Evolutionary conservation across 768 basidiomycete genomes (phyloP).

Genomic region (Panaeolus papilionaceus): DNA sequence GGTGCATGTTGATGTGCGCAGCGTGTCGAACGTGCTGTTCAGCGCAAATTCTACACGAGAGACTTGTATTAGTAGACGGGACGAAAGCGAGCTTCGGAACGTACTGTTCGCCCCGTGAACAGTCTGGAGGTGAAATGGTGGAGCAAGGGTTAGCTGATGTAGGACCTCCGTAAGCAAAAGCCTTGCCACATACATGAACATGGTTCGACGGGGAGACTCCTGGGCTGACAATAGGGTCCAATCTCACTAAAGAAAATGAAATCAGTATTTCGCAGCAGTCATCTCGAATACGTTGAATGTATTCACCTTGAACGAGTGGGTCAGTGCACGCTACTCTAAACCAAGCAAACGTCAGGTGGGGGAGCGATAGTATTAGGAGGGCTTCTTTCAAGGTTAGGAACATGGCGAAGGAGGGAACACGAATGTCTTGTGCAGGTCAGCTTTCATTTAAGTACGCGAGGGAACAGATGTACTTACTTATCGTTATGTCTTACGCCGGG

Average conservation of each 20-base stretch:
- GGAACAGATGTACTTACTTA: background rate
- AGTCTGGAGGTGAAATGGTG: slow-evolving; percentile 31
- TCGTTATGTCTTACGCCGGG: background rate
- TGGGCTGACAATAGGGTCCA: slow-evolving; percentile 46
- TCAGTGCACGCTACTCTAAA: slow-evolving; percentile 47
- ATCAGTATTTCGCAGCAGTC: background rate
- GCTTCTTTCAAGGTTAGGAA: slow-evolving; percentile 1
- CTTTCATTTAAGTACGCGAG: background rate
- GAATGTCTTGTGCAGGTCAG: background rate
- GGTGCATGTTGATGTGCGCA: slow-evolving; percentile 46
- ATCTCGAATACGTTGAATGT: background rate
- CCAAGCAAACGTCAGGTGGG: slow-evolving; percentile 35
- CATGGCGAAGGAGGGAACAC: background rate
- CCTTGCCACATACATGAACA: slow-evolving; percentile 39
- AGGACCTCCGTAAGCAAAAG: background rate
- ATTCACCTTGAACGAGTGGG: slow-evolving; percentile 45
- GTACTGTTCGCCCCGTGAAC: slow-evolving; percentile 46
- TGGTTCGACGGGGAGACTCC: slow-evolving; percentile 43
- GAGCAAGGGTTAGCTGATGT: background rate
- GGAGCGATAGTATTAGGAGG: background rate
- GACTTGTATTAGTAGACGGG: background rate
- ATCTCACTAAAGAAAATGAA: slow-evolving; percentile 32
- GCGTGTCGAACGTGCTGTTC: slow-evolving; percentile 39
- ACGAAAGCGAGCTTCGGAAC: slow-evolving; percentile 5
- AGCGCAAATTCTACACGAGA: slow-evolving; percentile 39